phyloP scores from a whole-genome alignment of 2,329 filamentous ascomycete genomes.

The Fusarium verrucosum region DNA sequence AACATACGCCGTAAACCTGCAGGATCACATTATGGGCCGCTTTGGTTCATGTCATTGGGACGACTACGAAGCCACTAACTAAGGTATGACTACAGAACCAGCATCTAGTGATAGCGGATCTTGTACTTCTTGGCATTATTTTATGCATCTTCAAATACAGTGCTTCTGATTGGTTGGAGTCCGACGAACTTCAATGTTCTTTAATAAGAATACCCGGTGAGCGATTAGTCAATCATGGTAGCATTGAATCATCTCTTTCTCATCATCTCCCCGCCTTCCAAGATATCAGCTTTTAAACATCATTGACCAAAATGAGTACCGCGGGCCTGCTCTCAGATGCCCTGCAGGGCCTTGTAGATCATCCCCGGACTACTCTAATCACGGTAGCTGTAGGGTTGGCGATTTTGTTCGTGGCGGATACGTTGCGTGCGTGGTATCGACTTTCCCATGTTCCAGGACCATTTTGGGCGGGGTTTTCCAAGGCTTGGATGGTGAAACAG shows the following conservation, averaged over 20 bases:
- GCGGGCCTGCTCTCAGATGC: not conserved
- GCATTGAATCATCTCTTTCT: not conserved
- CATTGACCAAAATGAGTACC: not conserved
- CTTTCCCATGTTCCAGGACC: slow-evolving; percentile 50
- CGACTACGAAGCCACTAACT: not conserved
- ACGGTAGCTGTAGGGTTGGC: not conserved
- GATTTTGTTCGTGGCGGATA: slow-evolving; percentile 20
- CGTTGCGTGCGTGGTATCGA: slow-evolving; percentile 43
- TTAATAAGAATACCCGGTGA: not conserved
- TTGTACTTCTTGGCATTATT: not conserved
- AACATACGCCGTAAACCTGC: not conserved
- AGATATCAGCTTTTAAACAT: no score
- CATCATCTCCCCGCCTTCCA: not conserved
- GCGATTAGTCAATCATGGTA: not conserved
- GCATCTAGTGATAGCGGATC: accelerated
- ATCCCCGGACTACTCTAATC: not conserved
- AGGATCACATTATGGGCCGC: not conserved
- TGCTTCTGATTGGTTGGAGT: not conserved
- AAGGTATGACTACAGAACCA: accelerated
- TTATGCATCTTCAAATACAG: not conserved
- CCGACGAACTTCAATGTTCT: not conserved
- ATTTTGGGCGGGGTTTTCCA: slow-evolving; percentile 47
- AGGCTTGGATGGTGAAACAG: slow-evolving; percentile 46
- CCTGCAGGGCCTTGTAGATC: not conserved
- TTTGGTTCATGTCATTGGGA: not conserved